phyloP scores from a whole-genome alignment of 116 monocot species.

The Iris pallida region DNA sequence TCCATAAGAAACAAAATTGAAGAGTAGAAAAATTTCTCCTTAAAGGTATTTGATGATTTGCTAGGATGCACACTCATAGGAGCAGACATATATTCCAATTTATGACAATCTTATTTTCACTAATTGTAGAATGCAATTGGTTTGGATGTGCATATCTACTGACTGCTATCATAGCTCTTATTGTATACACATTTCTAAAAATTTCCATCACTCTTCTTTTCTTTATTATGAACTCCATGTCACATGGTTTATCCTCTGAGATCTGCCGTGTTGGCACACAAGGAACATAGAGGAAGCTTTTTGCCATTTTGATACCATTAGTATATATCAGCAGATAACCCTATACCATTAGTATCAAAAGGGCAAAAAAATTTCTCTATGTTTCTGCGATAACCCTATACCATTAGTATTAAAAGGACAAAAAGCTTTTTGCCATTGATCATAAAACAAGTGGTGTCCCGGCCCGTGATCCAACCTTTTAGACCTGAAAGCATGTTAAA shows the following conservation, averaged over 20 bases:
- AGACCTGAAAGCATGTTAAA: too few relatives aligned
- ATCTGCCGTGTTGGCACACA: conserved; percentile 9
- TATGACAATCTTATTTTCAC: conserved; percentile 7
- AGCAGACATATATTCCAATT: conserved; percentile 18
- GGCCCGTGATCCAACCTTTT: too few relatives aligned
- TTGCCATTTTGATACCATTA: conserved; percentile 25
- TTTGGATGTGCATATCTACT: conserved; percentile 21
- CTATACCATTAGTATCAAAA: too few relatives aligned
- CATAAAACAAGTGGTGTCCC: too few relatives aligned
- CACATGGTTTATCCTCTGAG: conserved; percentile 14
- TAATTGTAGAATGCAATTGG: conserved; percentile 4
- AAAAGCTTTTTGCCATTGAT: too few relatives aligned
- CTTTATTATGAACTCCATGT: conserved; percentile 19
- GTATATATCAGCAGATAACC: conserved; percentile 19
- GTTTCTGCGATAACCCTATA: too few relatives aligned
- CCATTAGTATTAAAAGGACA: too few relatives aligned
- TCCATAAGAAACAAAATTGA: conserved; percentile 75
- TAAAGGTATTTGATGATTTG: conserved; percentile 51
- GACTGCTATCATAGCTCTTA: conserved; percentile 12
- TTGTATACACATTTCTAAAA: conserved; percentile 14
- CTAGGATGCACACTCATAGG: conserved; percentile 13
- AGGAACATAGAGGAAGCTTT: conserved; percentile 16
- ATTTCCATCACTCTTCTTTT: conserved; percentile 31
- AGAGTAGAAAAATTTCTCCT: conserved; percentile 67
- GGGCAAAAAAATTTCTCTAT: too few relatives aligned